Evolutionary conservation across 768 basidiomycete genomes (phyloP), one percentile per base, ranked within the genome.

Genomic region (Neoboletus subvelutipes): DNA sequence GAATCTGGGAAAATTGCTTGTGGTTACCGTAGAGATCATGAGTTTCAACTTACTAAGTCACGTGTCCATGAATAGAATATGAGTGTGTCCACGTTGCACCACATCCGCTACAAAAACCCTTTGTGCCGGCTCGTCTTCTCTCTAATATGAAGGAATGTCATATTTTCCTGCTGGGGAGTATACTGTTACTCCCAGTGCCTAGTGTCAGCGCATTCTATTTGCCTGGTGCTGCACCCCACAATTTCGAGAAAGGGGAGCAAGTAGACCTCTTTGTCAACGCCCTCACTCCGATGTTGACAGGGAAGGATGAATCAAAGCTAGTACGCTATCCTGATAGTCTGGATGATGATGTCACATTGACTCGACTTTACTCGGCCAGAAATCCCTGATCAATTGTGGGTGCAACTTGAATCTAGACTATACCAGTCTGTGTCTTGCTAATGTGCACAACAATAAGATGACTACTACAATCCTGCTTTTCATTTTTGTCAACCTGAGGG

Each of bases 401-500:
- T 50, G 17, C 22, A 46, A 26, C 34, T 20, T 37, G 12, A 46
- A 22, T 33, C 17, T 29, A 24, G 34, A 24, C 43, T 31, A 34
- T 52, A 36, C 22, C 24, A 36, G 11, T 18, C 34, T 24, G 15
- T 48, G 43, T 33, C 47, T 37, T 37, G 56, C 58, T 61, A 45
- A 65, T 34, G 31, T 22, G 28, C 17, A 39, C 31, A 6, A 54
- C 34, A 57, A 58, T 57, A 64, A 91, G 92, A 96, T 71, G 96
- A 98, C 71, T 98, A 96, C 74, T 98, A 98, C 73, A 83, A 94
- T 66, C 83, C 87, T 2, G 78, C 79, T 52, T 90, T 98, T 60
- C 85, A 85, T 59, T 97, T 98, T 72, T 98, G 96, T 67, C 67
- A 83, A 56, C 96, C 96, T 26, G 74, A 79, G 41, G 87, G 76